phyloP scores from a whole-genome alignment of 495 filamentous ascomycete genomes.

The Cryomyces minteri region DNA sequence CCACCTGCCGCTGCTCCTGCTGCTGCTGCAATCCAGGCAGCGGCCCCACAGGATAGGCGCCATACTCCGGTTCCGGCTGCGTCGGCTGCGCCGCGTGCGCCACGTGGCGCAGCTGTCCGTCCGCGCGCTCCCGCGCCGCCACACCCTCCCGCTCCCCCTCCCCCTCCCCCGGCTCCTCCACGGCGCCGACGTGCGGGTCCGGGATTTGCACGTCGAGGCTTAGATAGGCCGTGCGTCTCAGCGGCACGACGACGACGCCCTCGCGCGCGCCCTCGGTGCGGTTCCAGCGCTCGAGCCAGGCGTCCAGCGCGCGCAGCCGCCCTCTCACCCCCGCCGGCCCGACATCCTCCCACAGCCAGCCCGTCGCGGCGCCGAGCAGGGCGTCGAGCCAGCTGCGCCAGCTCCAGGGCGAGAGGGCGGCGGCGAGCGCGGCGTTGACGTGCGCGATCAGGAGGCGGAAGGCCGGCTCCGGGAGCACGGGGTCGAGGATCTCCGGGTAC shows the following conservation, averaged over 20 bases:
- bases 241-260: constrained; percentile 7
- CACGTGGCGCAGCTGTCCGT: too few relatives aligned
- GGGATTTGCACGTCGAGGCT: constrained; percentile 12
- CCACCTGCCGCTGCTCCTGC: too few relatives aligned
- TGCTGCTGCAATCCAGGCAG: too few relatives aligned
- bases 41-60: too few relatives aligned
- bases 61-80: too few relatives aligned
- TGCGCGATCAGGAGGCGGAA: constrained; percentile 64
- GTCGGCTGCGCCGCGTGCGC: too few relatives aligned
- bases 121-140: too few relatives aligned
- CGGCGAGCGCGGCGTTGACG: constrained; percentile 52
- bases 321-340: constrained; percentile 27
- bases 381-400: constrained; percentile 57
- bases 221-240: constrained; percentile 9
- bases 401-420: constrained; percentile 51
- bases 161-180: too few relatives aligned
- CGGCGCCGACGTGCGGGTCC: constrained; percentile 14
- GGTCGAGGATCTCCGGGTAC: constrained; percentile 88
- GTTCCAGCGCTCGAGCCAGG: constrained; percentile 9
- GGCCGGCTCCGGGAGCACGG: constrained; percentile 58
- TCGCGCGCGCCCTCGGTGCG: constrained; percentile 1
- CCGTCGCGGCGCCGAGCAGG: constrained; percentile 56
- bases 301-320: constrained; percentile 3
- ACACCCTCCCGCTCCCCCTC: too few relatives aligned
- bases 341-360: constrained; percentile 88